A percentile compares a stretch with the other conserved stretches of the same genome.
These are phyloP conservation scores for Gentiana dahurica DNA, from an alignment of 257 asterid species.

Conservation along the genomic window DNA sequence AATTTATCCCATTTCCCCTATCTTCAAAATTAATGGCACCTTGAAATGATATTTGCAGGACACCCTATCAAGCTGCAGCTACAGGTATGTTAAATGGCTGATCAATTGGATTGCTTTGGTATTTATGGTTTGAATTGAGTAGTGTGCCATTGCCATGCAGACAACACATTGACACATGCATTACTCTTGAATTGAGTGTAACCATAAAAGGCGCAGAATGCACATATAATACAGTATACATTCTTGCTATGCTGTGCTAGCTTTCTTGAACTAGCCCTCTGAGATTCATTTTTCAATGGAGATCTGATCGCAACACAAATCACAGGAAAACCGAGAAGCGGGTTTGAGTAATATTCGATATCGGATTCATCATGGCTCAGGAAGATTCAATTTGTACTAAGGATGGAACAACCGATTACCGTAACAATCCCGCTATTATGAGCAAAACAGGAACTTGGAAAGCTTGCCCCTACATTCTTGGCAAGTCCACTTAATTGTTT, in stretches of 20 bases:
- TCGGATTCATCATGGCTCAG: constrained; percentile 15
- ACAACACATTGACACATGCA: too few relatives aligned
- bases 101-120: neutral
- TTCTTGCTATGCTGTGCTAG: too few relatives aligned
- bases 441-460: constrained; percentile 56
- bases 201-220: too few relatives aligned
- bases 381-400: constrained; percentile 29
- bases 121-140: constrained; percentile 12
- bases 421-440: constrained; percentile 42
- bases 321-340: too few relatives aligned
- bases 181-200: too few relatives aligned
- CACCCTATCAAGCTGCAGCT: neutral
- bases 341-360: too few relatives aligned
- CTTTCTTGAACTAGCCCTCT: too few relatives aligned
- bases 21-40: constrained; percentile 2
- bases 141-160: constrained; percentile 13
- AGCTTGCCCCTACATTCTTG: constrained; percentile 74
- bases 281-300: too few relatives aligned
- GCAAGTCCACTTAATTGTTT: constrained; percentile 10
- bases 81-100: neutral
- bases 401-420: constrained; percentile 54
- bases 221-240: too few relatives aligned
- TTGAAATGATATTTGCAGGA: constrained; percentile 4
- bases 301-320: too few relatives aligned
- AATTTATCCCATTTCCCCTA: neutral